phyloP scores from a whole-genome alignment of 306 rosid species.

The Morella rubra region DNA sequence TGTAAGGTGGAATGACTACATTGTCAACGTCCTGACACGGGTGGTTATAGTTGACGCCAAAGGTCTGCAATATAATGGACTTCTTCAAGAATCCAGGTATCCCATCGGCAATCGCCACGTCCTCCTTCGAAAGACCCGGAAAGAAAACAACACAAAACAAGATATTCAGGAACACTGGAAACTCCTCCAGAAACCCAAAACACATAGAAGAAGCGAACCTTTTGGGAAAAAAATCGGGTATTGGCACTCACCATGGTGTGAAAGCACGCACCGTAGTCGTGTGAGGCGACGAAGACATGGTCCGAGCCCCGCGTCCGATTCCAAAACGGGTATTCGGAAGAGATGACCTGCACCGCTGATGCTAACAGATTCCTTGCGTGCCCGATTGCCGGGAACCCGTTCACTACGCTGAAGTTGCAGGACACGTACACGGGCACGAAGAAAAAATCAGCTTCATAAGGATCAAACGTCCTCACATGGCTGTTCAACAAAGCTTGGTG shows the following conservation, averaged over 20 bases:
- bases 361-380: slow-evolving; percentile 77
- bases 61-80: slow-evolving; percentile 83
- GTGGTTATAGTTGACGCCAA: slow-evolving; percentile 66
- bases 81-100: slow-evolving; percentile 65
- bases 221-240: neutral
- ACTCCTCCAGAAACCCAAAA: neutral
- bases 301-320: slow-evolving; percentile 72
- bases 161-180: neutral
- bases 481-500: slow-evolving; percentile 72
- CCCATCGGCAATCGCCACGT: slow-evolving; percentile 76
- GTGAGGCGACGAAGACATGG: slow-evolving; percentile 92
- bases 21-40: slow-evolving; percentile 89
- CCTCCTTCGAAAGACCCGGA: slow-evolving; percentile 47
- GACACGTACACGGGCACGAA: slow-evolving; percentile 92
- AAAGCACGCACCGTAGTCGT: slow-evolving; percentile 87
- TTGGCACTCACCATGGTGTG: slow-evolving; percentile 63
- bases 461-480: slow-evolving; percentile 56
- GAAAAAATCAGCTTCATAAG: slow-evolving; percentile 74
- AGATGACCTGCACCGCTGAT: slow-evolving; percentile 58
- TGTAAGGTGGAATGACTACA: slow-evolving; percentile 82
- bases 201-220: neutral
- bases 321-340: slow-evolving; percentile 62
- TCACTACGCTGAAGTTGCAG: slow-evolving; percentile 82
- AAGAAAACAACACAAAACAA: neutral
- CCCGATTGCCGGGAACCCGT: slow-evolving; percentile 92